A percentile compares a stretch with the other conserved stretches of the same genome.
Evolutionary conservation across 2,329 filamentous ascomycete genomes (phyloP).

Genomic region (Fusarium sp.): DNA sequence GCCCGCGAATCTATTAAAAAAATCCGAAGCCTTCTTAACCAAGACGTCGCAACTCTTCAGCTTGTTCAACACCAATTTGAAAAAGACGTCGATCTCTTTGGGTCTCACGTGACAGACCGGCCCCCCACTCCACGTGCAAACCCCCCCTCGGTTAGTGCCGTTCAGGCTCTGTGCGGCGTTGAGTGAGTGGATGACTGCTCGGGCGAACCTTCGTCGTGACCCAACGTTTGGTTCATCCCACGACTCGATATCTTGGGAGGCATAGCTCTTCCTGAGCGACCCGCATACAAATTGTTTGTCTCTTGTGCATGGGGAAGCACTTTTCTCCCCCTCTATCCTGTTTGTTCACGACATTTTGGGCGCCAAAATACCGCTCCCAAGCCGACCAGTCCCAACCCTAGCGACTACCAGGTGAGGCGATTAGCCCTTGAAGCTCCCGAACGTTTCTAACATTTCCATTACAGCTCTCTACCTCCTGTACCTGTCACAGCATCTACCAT

Average conservation of each 20-base stretch:
- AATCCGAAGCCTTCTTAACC: background rate
- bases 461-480: slow-evolving; percentile 13
- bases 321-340: background rate
- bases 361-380: background rate
- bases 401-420: slow-evolving; percentile 23
- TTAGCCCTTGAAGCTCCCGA: slow-evolving; percentile 13
- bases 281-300: slow-evolving; percentile 16
- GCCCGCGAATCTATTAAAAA: background rate
- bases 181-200: slow-evolving; percentile 32
- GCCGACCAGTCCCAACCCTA: background rate
- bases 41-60: background rate
- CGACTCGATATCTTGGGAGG: slow-evolving; percentile 21
- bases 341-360: background rate
- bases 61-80: background rate
- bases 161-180: slow-evolving; percentile 41
- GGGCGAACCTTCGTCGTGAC: slow-evolving; percentile 33
- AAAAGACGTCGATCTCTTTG: background rate
- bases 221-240: slow-evolving; percentile 30
- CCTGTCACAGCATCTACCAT: slow-evolving; percentile 34
- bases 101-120: slow-evolving; percentile 35
- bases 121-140: slow-evolving; percentile 42
- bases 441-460: slow-evolving; percentile 25
- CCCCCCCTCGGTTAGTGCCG: slow-evolving; percentile 47
- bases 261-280: slow-evolving; percentile 26
- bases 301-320: slow-evolving; percentile 2